Evolutionary conservation across 2,329 filamentous ascomycete genomes (phyloP).

Genomic region (Colletotrichum ledebouriae): DNA sequence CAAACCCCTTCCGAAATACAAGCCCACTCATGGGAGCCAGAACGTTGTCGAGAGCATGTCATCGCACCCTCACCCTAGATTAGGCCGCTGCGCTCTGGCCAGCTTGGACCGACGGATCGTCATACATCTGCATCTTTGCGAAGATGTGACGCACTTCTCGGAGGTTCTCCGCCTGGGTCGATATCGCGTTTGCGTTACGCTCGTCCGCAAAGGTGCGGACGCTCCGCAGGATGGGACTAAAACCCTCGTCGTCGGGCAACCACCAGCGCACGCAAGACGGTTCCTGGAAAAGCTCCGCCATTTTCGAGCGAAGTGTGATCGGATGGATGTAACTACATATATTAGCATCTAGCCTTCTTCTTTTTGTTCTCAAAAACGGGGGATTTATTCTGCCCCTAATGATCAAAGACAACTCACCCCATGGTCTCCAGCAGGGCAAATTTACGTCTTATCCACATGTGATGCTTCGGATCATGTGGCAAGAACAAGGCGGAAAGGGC

Average conservation of each 20-base stretch:
- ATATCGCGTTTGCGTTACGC: constrained; percentile 72
- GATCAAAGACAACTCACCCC: constrained; percentile 71
- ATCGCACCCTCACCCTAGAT: not conserved
- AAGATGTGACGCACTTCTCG: constrained; percentile 83
- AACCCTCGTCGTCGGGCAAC: constrained; percentile 85
- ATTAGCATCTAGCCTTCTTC: not conserved
- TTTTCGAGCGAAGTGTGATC: constrained; percentile 76
- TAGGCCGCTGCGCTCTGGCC: not conserved
- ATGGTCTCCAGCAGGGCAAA: constrained; percentile 82
- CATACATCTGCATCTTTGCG: constrained; percentile 63
- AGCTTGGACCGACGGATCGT: constrained; percentile 13
- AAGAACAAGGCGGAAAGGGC: constrained; percentile 84
- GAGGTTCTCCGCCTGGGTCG: constrained; percentile 73
- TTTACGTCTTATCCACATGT: constrained; percentile 84
- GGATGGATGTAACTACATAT: constrained; percentile 86
- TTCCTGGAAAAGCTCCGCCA: constrained; percentile 82
- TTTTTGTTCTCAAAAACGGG: no score
- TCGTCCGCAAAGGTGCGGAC: constrained; percentile 87
- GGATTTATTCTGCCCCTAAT: no score
- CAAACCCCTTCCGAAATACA: no score
- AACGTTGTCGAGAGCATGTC: no score
- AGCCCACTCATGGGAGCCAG: no score
- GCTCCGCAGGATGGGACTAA: constrained; percentile 78
- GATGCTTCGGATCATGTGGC: constrained; percentile 79
- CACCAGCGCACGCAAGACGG: constrained; percentile 85